Conservation (phyloP, 345 rosid species). For the Leavenworthia alabamica region DNA sequence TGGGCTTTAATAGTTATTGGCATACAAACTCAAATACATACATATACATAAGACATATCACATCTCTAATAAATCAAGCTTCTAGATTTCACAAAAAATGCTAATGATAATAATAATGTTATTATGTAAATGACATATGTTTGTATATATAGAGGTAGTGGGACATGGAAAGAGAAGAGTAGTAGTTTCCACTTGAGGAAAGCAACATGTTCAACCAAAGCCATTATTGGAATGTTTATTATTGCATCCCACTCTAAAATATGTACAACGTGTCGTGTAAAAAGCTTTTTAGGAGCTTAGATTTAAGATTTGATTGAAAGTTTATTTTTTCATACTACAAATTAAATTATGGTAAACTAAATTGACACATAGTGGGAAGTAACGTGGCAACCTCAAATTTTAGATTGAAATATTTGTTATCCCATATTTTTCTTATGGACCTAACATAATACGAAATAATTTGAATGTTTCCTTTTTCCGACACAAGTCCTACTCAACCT, state of each 20-base stretch:
- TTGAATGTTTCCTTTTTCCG: slow-evolving; percentile 29
- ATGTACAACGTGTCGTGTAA: slow-evolving; percentile 22
- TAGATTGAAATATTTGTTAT: too few species aligned
- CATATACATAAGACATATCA: slow-evolving; percentile 10
- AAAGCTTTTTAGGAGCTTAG: not conserved
- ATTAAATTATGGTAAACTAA: not conserved
- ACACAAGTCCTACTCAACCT: slow-evolving; percentile 24
- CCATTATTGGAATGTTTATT: slow-evolving; percentile 56
- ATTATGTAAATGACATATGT: too few species aligned
- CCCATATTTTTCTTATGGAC: not conserved
- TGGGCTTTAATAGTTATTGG: slow-evolving; percentile 31
- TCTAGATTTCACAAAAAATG: not conserved
- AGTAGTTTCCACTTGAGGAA: slow-evolving; percentile 46
- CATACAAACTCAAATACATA: not conserved
- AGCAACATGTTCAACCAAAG: slow-evolving; percentile 26
- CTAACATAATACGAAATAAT: slow-evolving; percentile 20
- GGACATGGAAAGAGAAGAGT: slow-evolving; percentile 26
- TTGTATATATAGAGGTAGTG: not conserved
- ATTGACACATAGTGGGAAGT: not conserved
- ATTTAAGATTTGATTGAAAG: not conserved
- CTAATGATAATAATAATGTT: not conserved
- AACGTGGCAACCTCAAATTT: slow-evolving; percentile 32
- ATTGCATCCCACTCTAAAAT: slow-evolving; percentile 21
- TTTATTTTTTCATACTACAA: not conserved
- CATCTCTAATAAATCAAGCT: too few species aligned